Conservation (phyloP, 2,329 filamentous ascomycete genomes). For the Sporothrix protearum region DNA sequence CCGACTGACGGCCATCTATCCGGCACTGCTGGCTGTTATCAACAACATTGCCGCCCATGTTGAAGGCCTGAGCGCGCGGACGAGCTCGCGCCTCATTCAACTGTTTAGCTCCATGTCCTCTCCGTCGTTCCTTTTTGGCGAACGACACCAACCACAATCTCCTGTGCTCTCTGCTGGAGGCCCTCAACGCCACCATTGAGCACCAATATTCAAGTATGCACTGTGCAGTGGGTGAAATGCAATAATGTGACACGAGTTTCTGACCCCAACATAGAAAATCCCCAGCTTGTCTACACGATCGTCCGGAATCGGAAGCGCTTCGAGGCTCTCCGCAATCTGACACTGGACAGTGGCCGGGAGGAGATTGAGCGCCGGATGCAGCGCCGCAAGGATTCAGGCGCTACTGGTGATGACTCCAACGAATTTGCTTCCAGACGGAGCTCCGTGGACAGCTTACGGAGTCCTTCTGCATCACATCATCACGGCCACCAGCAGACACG, state of each 20-base stretch:
- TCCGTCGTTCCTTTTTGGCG: conserved; percentile 83
- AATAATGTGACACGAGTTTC: no score
- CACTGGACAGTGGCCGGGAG: conserved; percentile 84
- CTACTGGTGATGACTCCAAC: conserved; percentile 37
- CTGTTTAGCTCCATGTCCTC: conserved; percentile 90
- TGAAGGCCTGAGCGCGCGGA: conserved; percentile 68
- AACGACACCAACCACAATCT: conserved; percentile 88
- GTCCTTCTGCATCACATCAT: conserved; percentile 52
- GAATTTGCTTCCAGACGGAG: conserved; percentile 52
- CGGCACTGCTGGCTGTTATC: conserved; percentile 84
- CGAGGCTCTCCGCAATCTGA: conserved; percentile 80
- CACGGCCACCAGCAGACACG: conserved; percentile 36
- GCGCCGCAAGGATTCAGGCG: conserved; percentile 60
- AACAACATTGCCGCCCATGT: conserved; percentile 89
- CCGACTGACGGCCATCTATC: conserved; percentile 85
- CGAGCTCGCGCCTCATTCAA: conserved; percentile 79
- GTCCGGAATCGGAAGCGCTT: conserved; percentile 78
- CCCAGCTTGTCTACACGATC: conserved; percentile 74
- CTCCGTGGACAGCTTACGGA: conserved; percentile 66
- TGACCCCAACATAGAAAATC: conserved; percentile 57
- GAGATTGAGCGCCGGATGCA: conserved; percentile 80
- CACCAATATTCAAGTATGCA: conserved; percentile 73
- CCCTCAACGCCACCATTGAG: conserved; percentile 84
- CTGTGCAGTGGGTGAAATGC: no score
- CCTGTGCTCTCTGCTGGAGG: conserved; percentile 77